Conservation (phyloP, 495 filamentous ascomycete species). For the Penicillium bialowiezense region DNA sequence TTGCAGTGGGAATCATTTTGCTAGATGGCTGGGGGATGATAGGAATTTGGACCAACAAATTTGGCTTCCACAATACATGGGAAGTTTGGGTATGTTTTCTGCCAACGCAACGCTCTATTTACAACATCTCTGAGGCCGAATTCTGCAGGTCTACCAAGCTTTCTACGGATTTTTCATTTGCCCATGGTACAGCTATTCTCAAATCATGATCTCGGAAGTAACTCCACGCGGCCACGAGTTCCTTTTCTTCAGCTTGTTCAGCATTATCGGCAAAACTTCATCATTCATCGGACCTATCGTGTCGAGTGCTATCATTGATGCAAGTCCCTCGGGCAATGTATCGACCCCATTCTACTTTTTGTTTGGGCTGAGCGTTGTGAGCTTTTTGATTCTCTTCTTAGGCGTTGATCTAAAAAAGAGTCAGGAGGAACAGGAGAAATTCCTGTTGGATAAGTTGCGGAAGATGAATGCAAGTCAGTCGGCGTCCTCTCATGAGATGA, state of each 20-base stretch:
- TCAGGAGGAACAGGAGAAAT: slow-evolving; percentile 50
- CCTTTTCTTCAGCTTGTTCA: slow-evolving; percentile 65
- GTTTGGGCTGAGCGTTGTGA: slow-evolving; percentile 54
- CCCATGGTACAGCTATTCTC: slow-evolving; percentile 66
- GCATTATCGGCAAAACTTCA: slow-evolving; percentile 62
- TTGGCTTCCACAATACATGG: slow-evolving; percentile 62
- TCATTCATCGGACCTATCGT: slow-evolving; percentile 64
- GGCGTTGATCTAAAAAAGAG: slow-evolving; percentile 60
- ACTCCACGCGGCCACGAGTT: slow-evolving; percentile 64
- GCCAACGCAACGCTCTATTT: too few relatives aligned
- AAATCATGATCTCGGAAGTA: slow-evolving; percentile 67
- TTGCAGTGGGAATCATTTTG: slow-evolving; percentile 54
- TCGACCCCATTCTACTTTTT: slow-evolving; percentile 65
- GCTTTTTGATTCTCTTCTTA: slow-evolving; percentile 46
- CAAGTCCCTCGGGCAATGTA: slow-evolving; percentile 48
- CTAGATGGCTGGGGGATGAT: slow-evolving; percentile 67
- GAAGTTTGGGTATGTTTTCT: slow-evolving; percentile 52
- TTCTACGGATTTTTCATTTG: slow-evolving; percentile 65
- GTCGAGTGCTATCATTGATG: slow-evolving; percentile 65
- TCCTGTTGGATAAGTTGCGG: slow-evolving; percentile 20
- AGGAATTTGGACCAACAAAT: slow-evolving; percentile 59
- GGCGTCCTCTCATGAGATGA: not conserved
- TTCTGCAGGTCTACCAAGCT: slow-evolving; percentile 51
- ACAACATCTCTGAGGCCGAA: too few relatives aligned
- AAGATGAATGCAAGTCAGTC: slow-evolving; percentile 5